phyloP scores from a whole-genome alignment of 495 filamentous ascomycete genomes.

The Hypoxylon lienhwacheense region DNA sequence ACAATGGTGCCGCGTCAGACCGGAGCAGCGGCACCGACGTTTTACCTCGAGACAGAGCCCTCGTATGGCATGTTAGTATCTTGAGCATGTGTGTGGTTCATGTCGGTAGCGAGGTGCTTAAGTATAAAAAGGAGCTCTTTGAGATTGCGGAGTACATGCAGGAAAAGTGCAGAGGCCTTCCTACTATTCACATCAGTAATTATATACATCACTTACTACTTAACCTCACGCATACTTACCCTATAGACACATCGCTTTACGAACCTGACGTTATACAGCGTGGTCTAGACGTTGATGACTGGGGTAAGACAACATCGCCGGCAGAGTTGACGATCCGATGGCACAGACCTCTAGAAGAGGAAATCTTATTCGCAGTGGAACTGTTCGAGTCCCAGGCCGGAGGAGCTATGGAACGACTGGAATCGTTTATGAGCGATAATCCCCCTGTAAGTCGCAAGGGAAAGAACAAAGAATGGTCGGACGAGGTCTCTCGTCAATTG shows the following conservation, averaged over 20 bases:
- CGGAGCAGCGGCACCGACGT: slow-evolving; percentile 92
- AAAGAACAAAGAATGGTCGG: slow-evolving; percentile 97
- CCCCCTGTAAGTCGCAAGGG: slow-evolving; percentile 90
- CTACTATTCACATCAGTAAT: slow-evolving; percentile 94
- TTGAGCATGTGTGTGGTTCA: slow-evolving; percentile 99
- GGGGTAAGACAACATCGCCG: slow-evolving; percentile 73
- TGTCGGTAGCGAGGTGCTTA: slow-evolving; percentile 83
- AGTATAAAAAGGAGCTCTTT: slow-evolving; percentile 83
- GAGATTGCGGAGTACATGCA: slow-evolving; percentile 96
- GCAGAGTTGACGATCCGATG: slow-evolving; percentile 80
- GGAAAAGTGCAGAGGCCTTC: slow-evolving; percentile 86
- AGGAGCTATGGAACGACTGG: slow-evolving; percentile 58
- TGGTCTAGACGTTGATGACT: slow-evolving; percentile 65
- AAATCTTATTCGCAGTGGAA: slow-evolving; percentile 85
- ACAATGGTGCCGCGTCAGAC: slow-evolving; percentile 95
- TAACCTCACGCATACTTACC: slow-evolving; percentile 91
- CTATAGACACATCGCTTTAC: slow-evolving; percentile 82
- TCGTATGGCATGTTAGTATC: slow-evolving; percentile 97
- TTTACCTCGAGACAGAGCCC: slow-evolving; percentile 83
- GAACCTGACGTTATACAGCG: slow-evolving; percentile 62
- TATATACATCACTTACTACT: slow-evolving; percentile 99
- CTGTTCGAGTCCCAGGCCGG: slow-evolving; percentile 80
- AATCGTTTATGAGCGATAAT: slow-evolving; percentile 73
- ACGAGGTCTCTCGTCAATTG: slow-evolving; percentile 89
- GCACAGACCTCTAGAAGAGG: slow-evolving; percentile 79